Evolutionary conservation across 495 filamentous ascomycete genomes (phyloP), one percentile per base, ranked within the genome.

Genomic region (Aspergillus affinis): DNA sequence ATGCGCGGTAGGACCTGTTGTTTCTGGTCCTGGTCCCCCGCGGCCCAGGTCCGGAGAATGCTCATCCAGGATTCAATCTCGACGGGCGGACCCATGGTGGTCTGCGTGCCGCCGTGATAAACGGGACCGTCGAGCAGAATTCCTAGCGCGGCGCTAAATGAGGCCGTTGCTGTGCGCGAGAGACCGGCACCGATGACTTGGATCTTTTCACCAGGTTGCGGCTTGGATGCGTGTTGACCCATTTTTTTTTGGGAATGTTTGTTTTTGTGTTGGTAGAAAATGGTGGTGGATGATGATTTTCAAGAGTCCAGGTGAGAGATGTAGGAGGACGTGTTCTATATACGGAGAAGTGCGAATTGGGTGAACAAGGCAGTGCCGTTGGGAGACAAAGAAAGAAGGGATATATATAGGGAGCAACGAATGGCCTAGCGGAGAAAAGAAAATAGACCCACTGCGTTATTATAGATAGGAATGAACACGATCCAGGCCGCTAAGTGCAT

Each of bases 1-100:
- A 96, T 90, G 23, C 90, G 74, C 2, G 78, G 82, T 41, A 93
- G 85, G 75, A 93, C 90, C 55, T 87, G 89, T 47, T 80, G 59
- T 45, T 57, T 41, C 41, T n/a, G n/a, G n/a, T n/a, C n/a, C n/a
- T n/a, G n/a, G n/a, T 64, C 51, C 3, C 48, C 41, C 20, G 55
- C 26, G 3, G 64, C 54, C 65, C 64, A 69, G 41, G 55, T 21
- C 4, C 51, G 50, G 4, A 73, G 59, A 49, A 69, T 66, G 5
- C 27, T 20, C 2, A 66, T 65, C 68, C 66, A 69, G 21, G 41
- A 29, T 44, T 63, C 63, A 46, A 70, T 61, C 27, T 69, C 66
- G 1, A 13, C 4, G 5, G 68, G 63, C 0, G 62, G 55, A 15
- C 67, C 68, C 17, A 67, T 52, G 6, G 66, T 68, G 19, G 48